Conservation (phyloP, 768 basidiomycete species). For the Macrolepiota fuliginosa region DNA sequence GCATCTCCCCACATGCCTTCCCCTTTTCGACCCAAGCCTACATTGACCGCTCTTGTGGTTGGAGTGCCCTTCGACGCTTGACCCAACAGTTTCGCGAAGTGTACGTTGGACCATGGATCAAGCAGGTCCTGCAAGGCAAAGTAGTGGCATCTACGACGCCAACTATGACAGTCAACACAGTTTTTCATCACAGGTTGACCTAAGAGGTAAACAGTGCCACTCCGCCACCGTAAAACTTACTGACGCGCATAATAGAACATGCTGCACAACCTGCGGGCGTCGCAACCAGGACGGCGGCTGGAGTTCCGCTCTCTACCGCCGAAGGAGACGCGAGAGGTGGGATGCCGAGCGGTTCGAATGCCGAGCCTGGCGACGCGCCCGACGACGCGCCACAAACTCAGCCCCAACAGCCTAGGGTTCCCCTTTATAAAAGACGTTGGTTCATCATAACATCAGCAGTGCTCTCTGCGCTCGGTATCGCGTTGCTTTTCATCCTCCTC, state of each 20-base stretch:
- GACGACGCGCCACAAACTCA: slow-evolving; percentile 14
- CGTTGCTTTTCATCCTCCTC: slow-evolving; percentile 61
- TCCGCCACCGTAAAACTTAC: neutral
- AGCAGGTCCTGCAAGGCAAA: slow-evolving; percentile 29
- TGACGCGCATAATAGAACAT: slow-evolving; percentile 25
- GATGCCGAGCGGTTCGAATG: neutral
- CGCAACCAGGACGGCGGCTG: slow-evolving; percentile 23
- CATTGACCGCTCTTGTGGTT: slow-evolving; percentile 13
- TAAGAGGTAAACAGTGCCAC: slow-evolving; percentile 27
- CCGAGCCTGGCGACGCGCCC: too few species aligned
- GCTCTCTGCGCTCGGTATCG: slow-evolving; percentile 51
- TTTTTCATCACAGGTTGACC: slow-evolving; percentile 28
- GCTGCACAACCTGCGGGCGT: slow-evolving; percentile 30
- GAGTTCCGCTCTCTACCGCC: slow-evolving; percentile 17
- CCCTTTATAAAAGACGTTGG: slow-evolving; percentile 60
- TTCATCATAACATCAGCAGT: slow-evolving; percentile 61
- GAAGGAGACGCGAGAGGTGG: slow-evolving; percentile 9
- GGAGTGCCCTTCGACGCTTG: slow-evolving; percentile 8
- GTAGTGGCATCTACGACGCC: slow-evolving; percentile 33
- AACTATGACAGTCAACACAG: slow-evolving; percentile 25
- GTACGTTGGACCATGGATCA: slow-evolving; percentile 32
- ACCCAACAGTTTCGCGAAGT: slow-evolving; percentile 9
- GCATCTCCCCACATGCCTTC: neutral
- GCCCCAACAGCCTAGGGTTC: slow-evolving; percentile 25
- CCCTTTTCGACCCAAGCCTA: slow-evolving; percentile 6